A percentile compares a stretch with the other conserved stretches of the same genome.
Evolutionary conservation across 805 yeast genomes (phyloP).

Genomic region (Metschnikowia reukaufii): DNA sequence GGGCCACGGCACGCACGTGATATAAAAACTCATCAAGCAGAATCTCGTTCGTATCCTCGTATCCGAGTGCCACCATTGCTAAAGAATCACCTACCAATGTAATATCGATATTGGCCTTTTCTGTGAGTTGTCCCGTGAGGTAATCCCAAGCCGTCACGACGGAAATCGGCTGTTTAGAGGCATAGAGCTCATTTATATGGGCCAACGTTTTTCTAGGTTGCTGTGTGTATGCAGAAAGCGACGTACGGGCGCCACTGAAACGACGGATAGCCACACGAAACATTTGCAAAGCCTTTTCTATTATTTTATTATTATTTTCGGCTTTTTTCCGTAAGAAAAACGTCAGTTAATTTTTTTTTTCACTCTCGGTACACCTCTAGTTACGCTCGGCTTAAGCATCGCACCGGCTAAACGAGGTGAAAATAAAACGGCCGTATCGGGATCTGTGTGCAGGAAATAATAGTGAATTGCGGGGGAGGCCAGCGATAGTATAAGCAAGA

Average conservation of each 20-base stretch:
- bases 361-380: neutral
- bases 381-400: neutral
- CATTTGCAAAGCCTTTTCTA: conserved; percentile 4
- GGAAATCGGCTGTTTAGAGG: conserved; percentile 30
- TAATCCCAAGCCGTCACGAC: conserved; percentile 86
- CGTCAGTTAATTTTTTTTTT: no score
- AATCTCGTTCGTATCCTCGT: conserved; percentile 70
- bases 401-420: no score
- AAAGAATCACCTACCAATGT: conserved; percentile 87
- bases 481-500: no score
- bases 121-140: conserved; percentile 71
- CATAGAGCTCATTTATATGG: conserved; percentile 12
- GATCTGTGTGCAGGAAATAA: no score
- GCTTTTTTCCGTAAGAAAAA: neutral
- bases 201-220: conserved; percentile 15
- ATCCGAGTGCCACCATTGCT: conserved; percentile 89
- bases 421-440: no score
- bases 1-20: conserved; percentile 70
- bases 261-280: conserved; percentile 10
- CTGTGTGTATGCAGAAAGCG: conserved; percentile 13
- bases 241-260: conserved; percentile 5
- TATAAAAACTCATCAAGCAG: conserved; percentile 77
- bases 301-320: neutral
- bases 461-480: no score
- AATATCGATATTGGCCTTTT: conserved; percentile 64